phyloP scores from a whole-genome alignment of 208 protist species.

The Vickermania ingenoplastis region DNA sequence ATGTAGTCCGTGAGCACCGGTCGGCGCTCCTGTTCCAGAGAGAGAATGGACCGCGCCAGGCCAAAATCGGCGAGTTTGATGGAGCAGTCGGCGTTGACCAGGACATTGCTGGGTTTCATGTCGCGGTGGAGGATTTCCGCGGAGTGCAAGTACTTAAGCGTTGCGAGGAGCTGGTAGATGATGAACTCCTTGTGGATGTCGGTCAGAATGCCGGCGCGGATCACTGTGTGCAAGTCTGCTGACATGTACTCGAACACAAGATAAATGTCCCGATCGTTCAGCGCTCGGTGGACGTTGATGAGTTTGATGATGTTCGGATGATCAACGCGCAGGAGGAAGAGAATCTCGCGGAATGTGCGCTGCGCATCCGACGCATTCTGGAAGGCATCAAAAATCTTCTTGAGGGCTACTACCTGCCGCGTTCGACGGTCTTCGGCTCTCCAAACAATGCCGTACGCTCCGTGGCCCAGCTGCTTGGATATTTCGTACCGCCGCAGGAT shows the following conservation, averaged over 20 bases:
- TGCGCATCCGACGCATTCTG: conserved; percentile 89
- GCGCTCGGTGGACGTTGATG: conserved; percentile 93
- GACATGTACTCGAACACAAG: conserved; percentile 98
- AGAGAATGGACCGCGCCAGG: conserved; percentile 91
- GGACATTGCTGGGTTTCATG: conserved; percentile 91
- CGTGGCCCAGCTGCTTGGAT: conserved; percentile 90
- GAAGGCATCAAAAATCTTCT: conserved; percentile 97
- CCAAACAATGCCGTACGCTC: conserved; percentile 94
- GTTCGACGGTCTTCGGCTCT: conserved; percentile 88
- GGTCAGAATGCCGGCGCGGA: conserved; percentile 95
- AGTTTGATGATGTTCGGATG: conserved; percentile 97
- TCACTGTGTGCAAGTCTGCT: conserved; percentile 92
- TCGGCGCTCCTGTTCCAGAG: conserved; percentile 70
- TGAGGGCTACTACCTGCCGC: conserved; percentile 88
- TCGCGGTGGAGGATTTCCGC: conserved; percentile 90
- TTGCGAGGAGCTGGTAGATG: conserved; percentile 96
- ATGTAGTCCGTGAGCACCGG: conserved; percentile 94
- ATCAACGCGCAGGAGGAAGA: conserved; percentile 94
- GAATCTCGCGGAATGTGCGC: conserved; percentile 96
- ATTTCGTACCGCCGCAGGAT: conserved; percentile 93
- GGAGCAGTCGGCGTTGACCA: conserved; percentile 91
- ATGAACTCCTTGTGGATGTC: conserved; percentile 96
- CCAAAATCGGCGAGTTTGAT: conserved; percentile 98
- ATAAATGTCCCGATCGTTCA: conserved; percentile 97
- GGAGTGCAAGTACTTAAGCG: conserved; percentile 94